Percentiles rank a stretch among this genome's conserved stretches.
Conservation (phyloP, 805 yeast species). For the Candida dajiaensis region DNA sequence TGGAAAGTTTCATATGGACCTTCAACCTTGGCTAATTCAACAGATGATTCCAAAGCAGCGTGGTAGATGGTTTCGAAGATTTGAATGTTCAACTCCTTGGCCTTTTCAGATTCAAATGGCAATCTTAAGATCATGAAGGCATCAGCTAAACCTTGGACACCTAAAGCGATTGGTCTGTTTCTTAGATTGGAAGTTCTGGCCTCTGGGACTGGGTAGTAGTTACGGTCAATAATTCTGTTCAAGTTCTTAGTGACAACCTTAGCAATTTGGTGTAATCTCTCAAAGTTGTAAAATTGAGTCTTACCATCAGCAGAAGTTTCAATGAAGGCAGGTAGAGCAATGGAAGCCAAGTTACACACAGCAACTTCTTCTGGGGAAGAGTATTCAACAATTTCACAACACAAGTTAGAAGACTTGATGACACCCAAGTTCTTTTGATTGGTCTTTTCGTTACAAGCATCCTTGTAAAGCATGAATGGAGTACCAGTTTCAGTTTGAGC, state of each 20-base stretch:
- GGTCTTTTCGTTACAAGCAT: conserved; percentile 79
- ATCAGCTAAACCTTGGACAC: conserved; percentile 97
- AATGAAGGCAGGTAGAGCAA: conserved; percentile 80
- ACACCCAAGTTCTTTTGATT: conserved; percentile 91
- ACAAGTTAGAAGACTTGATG: conserved; percentile 87
- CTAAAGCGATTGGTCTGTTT: conserved; percentile 92
- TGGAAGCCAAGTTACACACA: conserved; percentile 89
- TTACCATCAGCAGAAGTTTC: conserved; percentile 37
- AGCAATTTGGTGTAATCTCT: conserved; percentile 65
- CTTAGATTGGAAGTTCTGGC: conserved; percentile 72
- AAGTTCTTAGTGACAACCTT: conserved; percentile 77
- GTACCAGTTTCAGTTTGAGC: conserved; percentile 96
- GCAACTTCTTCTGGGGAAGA: conserved; percentile 91
- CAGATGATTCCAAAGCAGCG: conserved; percentile 83
- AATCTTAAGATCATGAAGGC: conserved; percentile 71
- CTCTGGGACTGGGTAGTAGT: conserved; percentile 75
- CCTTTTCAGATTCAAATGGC: conserved; percentile 82
- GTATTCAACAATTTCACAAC: conserved; percentile 92
- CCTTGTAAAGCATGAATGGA: conserved; percentile 92
- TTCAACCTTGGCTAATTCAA: conserved; percentile 63
- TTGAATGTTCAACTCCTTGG: conserved; percentile 69
- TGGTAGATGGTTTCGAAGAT: conserved; percentile 96
- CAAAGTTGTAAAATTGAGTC: conserved; percentile 59
- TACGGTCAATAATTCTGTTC: conserved; percentile 78
- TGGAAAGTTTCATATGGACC: conserved; percentile 70